Evolutionary conservation across 257 asterid species (phyloP), one percentile per base, ranked within the genome.

Genomic region (Gentiana macrophylla): DNA sequence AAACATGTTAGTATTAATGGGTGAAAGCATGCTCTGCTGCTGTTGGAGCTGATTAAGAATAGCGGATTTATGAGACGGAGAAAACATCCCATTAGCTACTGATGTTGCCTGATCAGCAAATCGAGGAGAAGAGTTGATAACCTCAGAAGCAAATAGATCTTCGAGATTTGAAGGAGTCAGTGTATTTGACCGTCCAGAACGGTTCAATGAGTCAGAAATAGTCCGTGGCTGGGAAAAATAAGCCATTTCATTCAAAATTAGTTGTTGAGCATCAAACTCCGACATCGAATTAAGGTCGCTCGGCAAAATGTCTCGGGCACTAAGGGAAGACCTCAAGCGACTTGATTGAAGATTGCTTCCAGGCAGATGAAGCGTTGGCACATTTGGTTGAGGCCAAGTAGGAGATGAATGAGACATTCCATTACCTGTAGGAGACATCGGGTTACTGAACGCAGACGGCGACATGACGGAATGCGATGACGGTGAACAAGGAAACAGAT

Each of bases 291-390:
- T 65, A 47, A 78, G 56, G 49, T 80, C 81, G 37, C 73, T 86
- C 1, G 79, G 94, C 1, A 75, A 84, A 54, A 87, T 76, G 67
- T 91, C 97, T 36, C 98, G 81, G 7, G 96, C 98, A 70, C 75
- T 81, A 35, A 91, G 79, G 45, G 96, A 87, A 46, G 96, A 84
- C 62, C 97, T 75, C 70, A 87, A 76, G 54, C 98, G 94, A 55
- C 98, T 91, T 0, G 94, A 87, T 67, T 91, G 98, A 62, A 85
- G 67, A 63, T 87, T 84, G 83, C 97, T 84, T 49, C 94, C 95
- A 1, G 96, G 89, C 8, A 84, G 84, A 79, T 79, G 86, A 49
- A 87, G 87, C 1, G 95, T 70, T 0, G 96, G 98, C 5, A 85
- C 89, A 62, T 81, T 83, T 15, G 81, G 92, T 57, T 83, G 94